Base-by-base conservation (phyloP, 352 stramenopile genomes). In the Globisporangium spinosum region DNA sequence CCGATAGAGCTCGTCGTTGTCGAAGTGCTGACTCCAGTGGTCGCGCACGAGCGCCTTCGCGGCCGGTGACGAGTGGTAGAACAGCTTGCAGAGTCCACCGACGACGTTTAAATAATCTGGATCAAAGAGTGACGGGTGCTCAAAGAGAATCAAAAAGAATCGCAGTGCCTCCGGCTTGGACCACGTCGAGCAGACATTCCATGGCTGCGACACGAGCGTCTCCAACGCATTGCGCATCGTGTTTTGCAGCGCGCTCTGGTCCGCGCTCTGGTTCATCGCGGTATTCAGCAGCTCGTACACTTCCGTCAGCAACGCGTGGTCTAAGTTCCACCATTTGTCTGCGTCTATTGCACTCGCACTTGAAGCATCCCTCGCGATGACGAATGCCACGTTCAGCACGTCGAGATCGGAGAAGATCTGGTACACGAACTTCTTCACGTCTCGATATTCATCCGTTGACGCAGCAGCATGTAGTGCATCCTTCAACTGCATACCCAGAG, bases 161-260 rank as follows among this genome's bases (percentile, higher is more conserved):
- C 84, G 82, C 43, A 94, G 54, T 13, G 76, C 51, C 20, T 23
- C 45, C 0, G 77, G 73, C 8, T 62, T 70, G 10, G 80, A 77
- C 85, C 85, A 93, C 17, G 79, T 91, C 47, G 85, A 90, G 64
- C 82, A 90, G 20, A 87, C 69, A 57, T 91, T 90, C 85, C 85
- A 93, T 13, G 85, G 80, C 70, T 91, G 83, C 13, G 70, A 89
- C 38, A 91, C 83, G 54, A 91, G 64, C 53, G 73, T 86, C 55
- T 88, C 79, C 23, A 93, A 71, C 17, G 83, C 85, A 58, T 93
- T 93, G 1, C 76, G 70, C 66, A 89, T 85, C 32, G 83, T 93
- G 58, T 91, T 93, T 54, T 89, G 80, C 43, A 91, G 66, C 32
- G 80, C 83, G 8, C 69, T 75, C 5, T 77, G 75, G 57, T 89